Evolutionary conservation across 768 basidiomycete genomes (phyloP), one percentile per base, ranked within the genome.

Genomic region (Gymnopilus junonius): DNA sequence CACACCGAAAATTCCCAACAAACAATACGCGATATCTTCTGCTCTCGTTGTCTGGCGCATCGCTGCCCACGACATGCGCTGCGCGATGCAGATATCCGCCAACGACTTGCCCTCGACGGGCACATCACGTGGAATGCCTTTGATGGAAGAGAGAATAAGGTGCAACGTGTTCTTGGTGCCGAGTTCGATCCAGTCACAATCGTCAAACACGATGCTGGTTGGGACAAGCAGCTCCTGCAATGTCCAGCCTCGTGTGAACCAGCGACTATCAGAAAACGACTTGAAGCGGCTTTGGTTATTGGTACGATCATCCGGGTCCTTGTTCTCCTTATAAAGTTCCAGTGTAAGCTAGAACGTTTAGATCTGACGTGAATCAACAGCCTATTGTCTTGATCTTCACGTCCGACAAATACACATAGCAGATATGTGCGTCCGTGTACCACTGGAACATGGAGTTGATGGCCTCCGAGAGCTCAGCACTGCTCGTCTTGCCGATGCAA

Each of bases 171-270:
- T 11, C 11, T 21, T 32, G n/a, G 32, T 54, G 2, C 51, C 51
- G 29, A 53, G 31, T 4, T 53, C 50, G 15, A 32, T 23, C 50
- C 51, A 54, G 34, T 54, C 51, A 14, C 51, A 17, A 32, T 54
- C 46, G 25, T 67, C 65, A 32, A 67, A 67, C 21, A 59, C 55
- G 8, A 62, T 10, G 10, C 25, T 21, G 1, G 17, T 25, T 3
- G 63, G 63, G 2, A 63, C 66, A 17, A 67, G n/a, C 4, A 67
- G 43, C 34, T 67, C 66, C 37, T 67, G 66, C 15, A 67, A 39
- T 1, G 63, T 67, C 66, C 66, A 67, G 27, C 63, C 66, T 3
- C 66, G 63, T 1, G 57, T 67, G 34, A 67, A 67, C 66, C 66
- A 67, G 11, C 53, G 54, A n/a, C 51, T 34, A 5, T 34, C 14